Conservation (phyloP, 169 alveolate species). For the Eimeria zaria region DNA sequence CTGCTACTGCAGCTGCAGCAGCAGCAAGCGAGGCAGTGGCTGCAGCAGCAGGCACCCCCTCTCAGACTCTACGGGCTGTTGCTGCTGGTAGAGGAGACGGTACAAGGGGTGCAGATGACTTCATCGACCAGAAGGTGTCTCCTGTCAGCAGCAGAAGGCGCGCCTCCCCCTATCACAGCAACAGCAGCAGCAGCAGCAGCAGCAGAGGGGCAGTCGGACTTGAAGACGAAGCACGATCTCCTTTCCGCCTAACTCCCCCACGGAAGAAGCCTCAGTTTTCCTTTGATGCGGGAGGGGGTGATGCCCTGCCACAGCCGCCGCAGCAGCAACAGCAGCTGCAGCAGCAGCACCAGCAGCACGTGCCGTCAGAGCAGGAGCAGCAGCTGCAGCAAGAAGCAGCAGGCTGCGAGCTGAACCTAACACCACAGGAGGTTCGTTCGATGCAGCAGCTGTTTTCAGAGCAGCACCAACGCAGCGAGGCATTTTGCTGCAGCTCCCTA, state of each 20-base stretch:
- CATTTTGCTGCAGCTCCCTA: conserved; percentile 51
- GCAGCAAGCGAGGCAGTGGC: conserved; percentile 33
- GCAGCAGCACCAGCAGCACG: background rate
- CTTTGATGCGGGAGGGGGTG: conserved; percentile 9
- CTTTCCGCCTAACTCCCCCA: conserved; percentile 55
- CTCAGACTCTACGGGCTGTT: conserved; percentile 29
- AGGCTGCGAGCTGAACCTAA: conserved; percentile 25
- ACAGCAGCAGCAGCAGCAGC: conserved; percentile 51
- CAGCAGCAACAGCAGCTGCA: background rate
- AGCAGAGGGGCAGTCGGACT: background rate
- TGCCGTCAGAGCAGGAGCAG: background rate
- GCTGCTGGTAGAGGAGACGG: conserved; percentile 8
- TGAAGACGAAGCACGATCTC: conserved; percentile 25
- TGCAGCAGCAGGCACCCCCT: conserved; percentile 64
- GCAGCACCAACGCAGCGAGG: conserved; percentile 58
- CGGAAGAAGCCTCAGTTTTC: conserved; percentile 69
- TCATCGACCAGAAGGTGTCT: conserved; percentile 52
- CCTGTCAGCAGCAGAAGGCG: conserved; percentile 77
- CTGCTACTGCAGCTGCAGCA: conserved; percentile 43
- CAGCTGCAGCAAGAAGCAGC: conserved; percentile 43
- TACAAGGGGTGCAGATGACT: background rate
- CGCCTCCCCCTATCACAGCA: conserved; percentile 60
- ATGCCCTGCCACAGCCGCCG: background rate
- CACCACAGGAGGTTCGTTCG: conserved; percentile 41
- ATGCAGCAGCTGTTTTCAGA: conserved; percentile 60